These are phyloP conservation scores for Cucumis cinereus DNA, from an alignment of 306 rosid species.

Conservation along the genomic window DNA sequence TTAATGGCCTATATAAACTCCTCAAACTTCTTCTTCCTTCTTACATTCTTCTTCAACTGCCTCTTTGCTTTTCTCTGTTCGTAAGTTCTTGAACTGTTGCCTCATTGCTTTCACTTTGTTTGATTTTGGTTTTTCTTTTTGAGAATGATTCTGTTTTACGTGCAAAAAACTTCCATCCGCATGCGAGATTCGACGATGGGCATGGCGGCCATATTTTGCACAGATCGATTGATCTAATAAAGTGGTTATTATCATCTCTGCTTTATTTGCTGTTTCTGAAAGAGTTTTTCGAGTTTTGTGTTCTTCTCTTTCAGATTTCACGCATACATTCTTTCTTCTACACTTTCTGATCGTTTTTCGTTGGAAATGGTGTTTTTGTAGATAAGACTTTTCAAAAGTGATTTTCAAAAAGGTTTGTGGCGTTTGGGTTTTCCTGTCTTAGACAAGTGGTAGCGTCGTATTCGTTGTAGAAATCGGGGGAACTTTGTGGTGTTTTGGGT, in stretches of 20 bases:
- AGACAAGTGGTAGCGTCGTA: neutral
- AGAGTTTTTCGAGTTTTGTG: neutral
- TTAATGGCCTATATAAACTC: neutral
- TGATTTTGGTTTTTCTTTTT: too few relatives aligned
- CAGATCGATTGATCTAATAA: slow-evolving; percentile 26
- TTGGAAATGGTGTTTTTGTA: neutral
- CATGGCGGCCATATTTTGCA: slow-evolving; percentile 89
- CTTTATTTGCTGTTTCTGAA: slow-evolving; percentile 1
- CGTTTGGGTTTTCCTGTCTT: neutral
- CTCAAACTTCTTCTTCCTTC: neutral
- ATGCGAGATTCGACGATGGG: slow-evolving; percentile 28
- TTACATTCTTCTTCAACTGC: neutral
- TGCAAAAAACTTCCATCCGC: slow-evolving; percentile 91
- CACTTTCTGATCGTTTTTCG: neutral
- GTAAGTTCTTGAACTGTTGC: neutral
- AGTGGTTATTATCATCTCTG: neutral
- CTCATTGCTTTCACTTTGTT: neutral
- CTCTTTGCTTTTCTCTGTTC: neutral
- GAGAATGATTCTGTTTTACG: neutral
- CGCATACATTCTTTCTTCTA: neutral
- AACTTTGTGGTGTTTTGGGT: neutral
- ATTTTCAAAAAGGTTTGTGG: neutral
- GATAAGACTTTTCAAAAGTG: neutral
- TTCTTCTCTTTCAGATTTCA: slow-evolving; percentile 1
- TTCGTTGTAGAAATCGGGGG: neutral